Conservation (phyloP, 2,329 filamentous ascomycete species). For the Xylariaceae sp. region DNA sequence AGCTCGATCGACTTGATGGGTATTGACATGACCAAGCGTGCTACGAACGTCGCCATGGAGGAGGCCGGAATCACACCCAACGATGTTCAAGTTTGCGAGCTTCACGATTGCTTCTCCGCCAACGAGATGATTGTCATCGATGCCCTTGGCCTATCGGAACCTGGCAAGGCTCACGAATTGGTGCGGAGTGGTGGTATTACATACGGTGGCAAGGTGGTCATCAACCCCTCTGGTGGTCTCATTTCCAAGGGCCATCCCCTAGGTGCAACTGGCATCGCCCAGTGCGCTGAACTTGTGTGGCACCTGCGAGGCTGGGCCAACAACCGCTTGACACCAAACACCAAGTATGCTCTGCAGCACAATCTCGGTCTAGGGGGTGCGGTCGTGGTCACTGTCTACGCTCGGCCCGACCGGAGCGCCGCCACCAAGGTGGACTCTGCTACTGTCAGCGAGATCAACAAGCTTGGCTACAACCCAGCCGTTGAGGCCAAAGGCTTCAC, state of each 20-base stretch:
- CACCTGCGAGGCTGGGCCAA: conserved; percentile 94
- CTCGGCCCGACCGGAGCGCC: conserved; percentile 70
- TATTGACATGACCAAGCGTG: conserved; percentile 75
- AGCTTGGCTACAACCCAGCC: conserved; percentile 87
- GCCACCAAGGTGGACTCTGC: conserved; percentile 58
- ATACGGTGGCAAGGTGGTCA: conserved; percentile 76
- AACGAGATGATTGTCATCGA: conserved; percentile 93
- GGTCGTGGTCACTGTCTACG: conserved; percentile 85
- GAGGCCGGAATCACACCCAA: conserved; percentile 67
- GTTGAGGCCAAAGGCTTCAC: conserved; percentile 88
- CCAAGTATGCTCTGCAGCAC: conserved; percentile 77
- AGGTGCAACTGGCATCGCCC: conserved; percentile 88
- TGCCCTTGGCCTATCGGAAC: conserved; percentile 72
- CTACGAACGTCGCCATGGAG: conserved; percentile 63
- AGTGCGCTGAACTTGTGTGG: conserved; percentile 94
- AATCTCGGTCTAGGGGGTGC: conserved; percentile 91
- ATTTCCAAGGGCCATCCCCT: conserved; percentile 96
- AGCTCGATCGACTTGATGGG: conserved; percentile 86
- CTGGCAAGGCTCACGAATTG: conserved; percentile 87
- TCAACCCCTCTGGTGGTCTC: conserved; percentile 91
- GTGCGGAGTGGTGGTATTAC: conserved; percentile 86
- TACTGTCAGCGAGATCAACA: conserved; percentile 61
- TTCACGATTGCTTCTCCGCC: conserved; percentile 95
- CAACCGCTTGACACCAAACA: conserved; percentile 69
- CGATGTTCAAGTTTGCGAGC: conserved; percentile 80